Base-by-base conservation (phyloP, 192 early-diverging fungal species). In the Chytriomyces sp. region DNA sequence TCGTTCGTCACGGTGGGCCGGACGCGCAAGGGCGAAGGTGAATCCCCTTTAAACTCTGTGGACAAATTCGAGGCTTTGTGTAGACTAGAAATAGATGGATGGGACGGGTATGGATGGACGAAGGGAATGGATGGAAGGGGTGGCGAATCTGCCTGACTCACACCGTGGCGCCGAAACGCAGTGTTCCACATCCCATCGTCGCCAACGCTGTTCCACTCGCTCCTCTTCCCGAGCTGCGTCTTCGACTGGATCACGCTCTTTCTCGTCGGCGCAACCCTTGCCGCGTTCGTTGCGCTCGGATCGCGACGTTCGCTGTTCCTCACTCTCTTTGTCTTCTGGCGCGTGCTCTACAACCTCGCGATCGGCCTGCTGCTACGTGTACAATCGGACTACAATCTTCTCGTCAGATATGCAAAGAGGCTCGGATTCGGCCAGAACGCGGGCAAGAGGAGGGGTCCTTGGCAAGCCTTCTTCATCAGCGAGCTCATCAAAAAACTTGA, bases 261-360 rank as follows among this genome's bases (percentile, higher is more conserved):
- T 17, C 84, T 91, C 60, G 80, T 92, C 70, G 54, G 83, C n/a
- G 69, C 92, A 4, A 54, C 28, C 6, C 22, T 74, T 6, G 12
- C 40, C 39, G 89, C 92, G 65, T 86, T 94, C 72, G 91, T 72
- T 84, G 89, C 34, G 58, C 83, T 56, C 78, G 67, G 3, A 65
- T 81, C 70, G 62, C 87, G 82, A 38, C 78, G 58, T 28, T 30
- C 31, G 61, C 58, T 92, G 33, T 93, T 94, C 75, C 53, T 96
- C 60, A 74, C 82, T 4, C 73, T 93, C 17, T 96, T 96, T 78
- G 59, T 91, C 6, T 92, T 93, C 71, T 98, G 95, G 95, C 88
- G 96, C 60, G 71, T 87, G 33, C 85, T 86, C 62, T 96, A 96
- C 82, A 94, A 96, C 76, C 82, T 82, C 4, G 93, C 92, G n/a